Evolutionary conservation across 2,329 filamentous ascomycete genomes (phyloP), one percentile per base, ranked within the genome.

Genomic region (Aspergillus spinulosporus): DNA sequence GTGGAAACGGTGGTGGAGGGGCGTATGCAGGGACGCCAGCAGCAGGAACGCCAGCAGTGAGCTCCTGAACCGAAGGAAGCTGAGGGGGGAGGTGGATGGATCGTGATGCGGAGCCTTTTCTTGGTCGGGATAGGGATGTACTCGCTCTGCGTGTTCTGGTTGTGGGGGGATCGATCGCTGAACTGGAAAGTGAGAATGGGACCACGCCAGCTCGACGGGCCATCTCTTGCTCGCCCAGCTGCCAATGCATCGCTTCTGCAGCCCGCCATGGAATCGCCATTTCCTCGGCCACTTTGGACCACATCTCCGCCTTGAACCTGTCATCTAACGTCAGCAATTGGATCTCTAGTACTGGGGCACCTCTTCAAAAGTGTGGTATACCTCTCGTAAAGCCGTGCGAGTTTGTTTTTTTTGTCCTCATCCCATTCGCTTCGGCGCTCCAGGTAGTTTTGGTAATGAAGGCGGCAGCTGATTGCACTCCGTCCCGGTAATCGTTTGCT

Each of bases 291-390:
- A 97, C 89, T 68, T 93, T 94, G 58, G 90, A 87, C 93, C 93
- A 99, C 91, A 97, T 97, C 70, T 97, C 92, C 61, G 90, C 86
- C 75, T 97, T 97, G 80, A 97, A 96, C 74, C 93, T 97, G 71
- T 36, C 46, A 29, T 21, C 44, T 51, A 52, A 26, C 42, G 52
- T 62, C 37, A 64, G 53, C 54, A 52, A 49, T 46, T 34, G 32
- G 14, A 52, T 40, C 3, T 21, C 31, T 12, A 32, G 14, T 26
- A 31, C 21, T 44, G 12, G 11, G 21, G 48, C 12, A 36, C 12
- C 3, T 6, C 49, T 53, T 68, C 58, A 61, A 58, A 60, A 58
- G 59, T 14, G 7, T 36, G 28, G 11, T 7, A 37, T 83, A 97
- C 93, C 94, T 90, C 78, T 97, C 92, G 73, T 97, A 97, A 43